Evolutionary conservation across 441 rosid species (phyloP), one percentile per base, ranked within the genome.

Genomic region (Aquilaria agallochum): DNA sequence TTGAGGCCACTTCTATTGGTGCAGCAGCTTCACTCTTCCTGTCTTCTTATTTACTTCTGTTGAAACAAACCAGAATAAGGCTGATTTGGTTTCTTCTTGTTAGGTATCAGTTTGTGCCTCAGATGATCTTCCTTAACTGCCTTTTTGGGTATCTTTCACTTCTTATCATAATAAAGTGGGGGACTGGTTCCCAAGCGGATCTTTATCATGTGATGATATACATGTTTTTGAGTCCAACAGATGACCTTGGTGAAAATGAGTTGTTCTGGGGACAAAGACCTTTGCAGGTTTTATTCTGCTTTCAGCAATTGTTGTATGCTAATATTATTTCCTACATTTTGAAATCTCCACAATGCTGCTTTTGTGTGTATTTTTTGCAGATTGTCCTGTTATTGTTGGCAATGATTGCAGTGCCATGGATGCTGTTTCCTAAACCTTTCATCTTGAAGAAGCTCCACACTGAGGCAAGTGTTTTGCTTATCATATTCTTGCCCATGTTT

Each of bases 171-270:
- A 77, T 90, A 78, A 94, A 94, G 84, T 94, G 98, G 98, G 87
- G 97, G 80, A 83, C 89, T 62, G 98, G 98, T 68, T 90, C 98
- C 71, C 95, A 87, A 78, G 97, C 97, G 46, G 98, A 94, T 76
- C 91, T 94, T 71, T 94, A 94, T 76, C 98, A 94, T 80, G 98
- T 94, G 59, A 94, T 94, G 98, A 94, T 94, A 67, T 94, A 94
- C 80, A 90, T 94, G 97, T 94, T 94, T 80, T 76, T 94, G 78
- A 87, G 97, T 72, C 98, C 98, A 48, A 89, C 95, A 2, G 97
- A 94, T 48, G 88, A 78, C 62, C 96, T 90, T 60, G 95, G 90
- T 14, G 98, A 89, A 61, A 94, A 94, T 73, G 74, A 91, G 75
- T 79, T 94, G 76, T 94, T 94, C 65, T 84, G 92, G 93, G 98